Evolutionary conservation across 257 asterid species (phyloP).

Genomic region (Nyctanthes arbortristis): DNA sequence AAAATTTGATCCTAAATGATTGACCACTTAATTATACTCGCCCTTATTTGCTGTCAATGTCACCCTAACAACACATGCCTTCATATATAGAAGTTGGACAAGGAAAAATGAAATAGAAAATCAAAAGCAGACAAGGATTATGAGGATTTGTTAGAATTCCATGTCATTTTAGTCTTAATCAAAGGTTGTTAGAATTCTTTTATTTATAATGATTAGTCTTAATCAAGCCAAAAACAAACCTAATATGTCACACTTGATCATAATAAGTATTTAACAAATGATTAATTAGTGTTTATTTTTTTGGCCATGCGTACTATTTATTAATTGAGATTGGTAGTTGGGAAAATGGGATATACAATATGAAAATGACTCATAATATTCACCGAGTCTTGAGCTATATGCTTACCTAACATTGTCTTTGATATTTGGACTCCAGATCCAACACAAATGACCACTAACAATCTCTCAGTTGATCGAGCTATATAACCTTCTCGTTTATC

Average conservation of each 20-base stretch:
- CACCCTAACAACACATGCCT: neutral
- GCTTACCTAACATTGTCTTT: neutral
- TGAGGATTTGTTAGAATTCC: neutral
- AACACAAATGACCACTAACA: too few relatives aligned
- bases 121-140: neutral
- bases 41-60: neutral
- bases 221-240: neutral
- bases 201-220: neutral
- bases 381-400: neutral
- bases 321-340: neutral
- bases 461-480: too few relatives aligned
- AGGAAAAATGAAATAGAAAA: too few relatives aligned
- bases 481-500: too few relatives aligned
- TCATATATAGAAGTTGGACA: neutral
- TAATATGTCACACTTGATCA: neutral
- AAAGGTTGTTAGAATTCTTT: neutral
- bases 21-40: neutral
- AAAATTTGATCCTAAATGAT: neutral
- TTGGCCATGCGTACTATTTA: neutral
- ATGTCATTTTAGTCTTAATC: slow-evolving; percentile 2
- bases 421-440: too few relatives aligned
- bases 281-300: neutral
- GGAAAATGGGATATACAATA: neutral
- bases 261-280: neutral
- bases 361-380: neutral